Conservation (phyloP, 345 rosid genomes). For the Limnanthes douglasii region DNA sequence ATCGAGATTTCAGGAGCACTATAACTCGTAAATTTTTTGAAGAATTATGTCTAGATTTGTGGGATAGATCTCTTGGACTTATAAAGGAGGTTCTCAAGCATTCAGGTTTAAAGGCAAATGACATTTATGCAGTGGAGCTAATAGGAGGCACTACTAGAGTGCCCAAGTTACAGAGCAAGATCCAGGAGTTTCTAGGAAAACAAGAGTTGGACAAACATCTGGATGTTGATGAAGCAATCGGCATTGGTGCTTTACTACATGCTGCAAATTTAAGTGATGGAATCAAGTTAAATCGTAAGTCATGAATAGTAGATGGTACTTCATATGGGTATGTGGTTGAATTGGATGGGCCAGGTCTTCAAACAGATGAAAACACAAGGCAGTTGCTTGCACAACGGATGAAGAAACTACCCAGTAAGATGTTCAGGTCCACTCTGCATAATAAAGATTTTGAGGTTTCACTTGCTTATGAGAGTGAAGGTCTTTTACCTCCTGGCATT, state of each 20-base stretch:
- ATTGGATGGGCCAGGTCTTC: conserved; percentile 60
- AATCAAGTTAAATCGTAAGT: conserved; percentile 85
- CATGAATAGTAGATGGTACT: conserved; percentile 93
- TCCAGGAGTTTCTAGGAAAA: conserved; percentile 90
- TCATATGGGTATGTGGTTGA: conserved; percentile 63
- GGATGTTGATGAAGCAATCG: conserved; percentile 99
- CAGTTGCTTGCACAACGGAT: conserved; percentile 74
- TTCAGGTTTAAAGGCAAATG: conserved; percentile 67
- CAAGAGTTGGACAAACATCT: conserved; percentile 88
- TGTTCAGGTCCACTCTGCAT: conserved; percentile 67
- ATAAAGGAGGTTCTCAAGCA: conserved; percentile 57
- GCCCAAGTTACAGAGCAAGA: conserved; percentile 92
- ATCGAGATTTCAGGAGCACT: conserved; percentile 95
- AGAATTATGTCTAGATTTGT: conserved; percentile 84
- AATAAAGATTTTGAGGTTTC: conserved; percentile 84
- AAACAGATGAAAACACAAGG: conserved; percentile 53
- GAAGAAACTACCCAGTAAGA: conserved; percentile 97
- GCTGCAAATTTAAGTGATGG: conserved; percentile 99
- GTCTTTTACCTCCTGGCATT: conserved; percentile 62
- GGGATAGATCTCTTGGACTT: conserved; percentile 84
- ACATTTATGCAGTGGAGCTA: conserved; percentile 77
- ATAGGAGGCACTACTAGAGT: conserved; percentile 99
- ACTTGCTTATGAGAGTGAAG: conserved; percentile 69
- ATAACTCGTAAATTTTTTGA: conserved; percentile 91
- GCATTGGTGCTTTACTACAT: conserved; percentile 80